Percentiles rank a stretch among this genome's conserved stretches.
phyloP scores from a whole-genome alignment of 2,329 filamentous ascomycete genomes.

The Fusarium sp. region DNA sequence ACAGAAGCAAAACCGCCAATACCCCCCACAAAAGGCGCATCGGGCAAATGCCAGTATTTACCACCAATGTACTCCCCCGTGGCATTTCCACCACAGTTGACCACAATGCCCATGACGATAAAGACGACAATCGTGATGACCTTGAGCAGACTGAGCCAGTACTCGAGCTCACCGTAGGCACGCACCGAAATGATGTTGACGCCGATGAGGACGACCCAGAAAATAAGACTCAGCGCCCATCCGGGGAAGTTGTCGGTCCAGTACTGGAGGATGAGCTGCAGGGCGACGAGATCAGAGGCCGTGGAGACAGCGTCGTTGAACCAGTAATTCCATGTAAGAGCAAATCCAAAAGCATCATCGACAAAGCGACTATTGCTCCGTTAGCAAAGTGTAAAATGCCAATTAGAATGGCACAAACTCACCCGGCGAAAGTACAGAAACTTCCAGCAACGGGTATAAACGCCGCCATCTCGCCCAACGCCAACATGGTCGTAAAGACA shows the following conservation, averaged over 20 bases:
- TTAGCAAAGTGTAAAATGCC: too few species aligned
- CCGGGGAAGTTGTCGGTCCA: slow-evolving; percentile 74
- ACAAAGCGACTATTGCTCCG: slow-evolving; percentile 57
- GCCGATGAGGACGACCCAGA: slow-evolving; percentile 67
- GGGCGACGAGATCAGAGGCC: slow-evolving; percentile 69
- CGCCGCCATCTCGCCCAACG: slow-evolving; percentile 71
- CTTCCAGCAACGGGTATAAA: slow-evolving; percentile 65
- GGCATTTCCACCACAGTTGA: slow-evolving; percentile 65
- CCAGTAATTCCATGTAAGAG: slow-evolving; percentile 72
- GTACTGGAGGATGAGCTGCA: slow-evolving; percentile 68
- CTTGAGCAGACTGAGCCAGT: slow-evolving; percentile 68
- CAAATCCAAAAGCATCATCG: slow-evolving; percentile 67
- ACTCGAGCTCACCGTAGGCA: slow-evolving; percentile 61
- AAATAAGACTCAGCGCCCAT: slow-evolving; percentile 72
- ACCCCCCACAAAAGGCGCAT: slow-evolving; percentile 73
- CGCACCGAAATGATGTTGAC: slow-evolving; percentile 53
- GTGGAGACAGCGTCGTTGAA: slow-evolving; percentile 70
- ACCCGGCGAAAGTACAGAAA: slow-evolving; percentile 64
- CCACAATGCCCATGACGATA: slow-evolving; percentile 71
- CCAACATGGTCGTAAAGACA: slow-evolving; percentile 70
- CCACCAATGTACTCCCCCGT: slow-evolving; percentile 68
- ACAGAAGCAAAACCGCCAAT: slow-evolving; percentile 74
- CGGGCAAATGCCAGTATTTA: slow-evolving; percentile 68
- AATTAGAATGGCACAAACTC: slow-evolving; percentile 32
- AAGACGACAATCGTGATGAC: slow-evolving; percentile 68